phyloP scores from a whole-genome alignment of 768 basidiomycete genomes.

The Scleroderma bovista region DNA sequence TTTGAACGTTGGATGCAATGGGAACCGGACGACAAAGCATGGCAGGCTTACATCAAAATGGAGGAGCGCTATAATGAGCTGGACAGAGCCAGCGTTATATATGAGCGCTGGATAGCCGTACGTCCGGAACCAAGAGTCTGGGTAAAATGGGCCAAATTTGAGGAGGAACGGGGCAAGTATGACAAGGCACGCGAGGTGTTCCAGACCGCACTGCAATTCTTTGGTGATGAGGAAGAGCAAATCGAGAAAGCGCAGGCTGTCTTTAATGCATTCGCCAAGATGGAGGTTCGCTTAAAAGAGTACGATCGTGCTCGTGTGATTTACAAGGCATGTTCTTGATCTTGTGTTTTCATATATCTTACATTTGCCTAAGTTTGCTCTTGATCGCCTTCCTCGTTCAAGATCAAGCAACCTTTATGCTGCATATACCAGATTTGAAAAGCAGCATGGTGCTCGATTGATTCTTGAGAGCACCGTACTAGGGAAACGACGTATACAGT shows the following conservation, averaged over 20 bases:
- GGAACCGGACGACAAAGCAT: constrained; percentile 99
- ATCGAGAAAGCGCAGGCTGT: constrained; percentile 88
- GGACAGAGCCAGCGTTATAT: constrained; percentile 88
- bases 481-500: constrained; percentile 96
- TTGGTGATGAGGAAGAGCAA: constrained; percentile 82
- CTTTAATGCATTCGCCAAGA: constrained; percentile 90
- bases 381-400: constrained; percentile 85
- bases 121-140: constrained; percentile 73
- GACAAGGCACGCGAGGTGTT: constrained; percentile 83
- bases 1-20: constrained; percentile 99
- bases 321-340: constrained; percentile 68
- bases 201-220: constrained; percentile 87
- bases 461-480: constrained; percentile 91
- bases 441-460: constrained; percentile 87
- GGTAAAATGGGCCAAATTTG: constrained; percentile 85
- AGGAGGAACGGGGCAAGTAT: constrained; percentile 63
- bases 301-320: constrained; percentile 95
- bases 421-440: constrained; percentile 95
- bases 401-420: constrained; percentile 87
- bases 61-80: constrained; percentile 90
- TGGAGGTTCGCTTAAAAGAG: constrained; percentile 96
- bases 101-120: constrained; percentile 85
- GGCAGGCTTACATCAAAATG: constrained; percentile 99
- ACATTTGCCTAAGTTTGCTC: constrained; percentile 66
- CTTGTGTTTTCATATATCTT: neutral